Evolutionary conservation across 2,329 filamentous ascomycete species (phyloP).

Genomic region (Penicillium fuscoglaucum): DNA sequence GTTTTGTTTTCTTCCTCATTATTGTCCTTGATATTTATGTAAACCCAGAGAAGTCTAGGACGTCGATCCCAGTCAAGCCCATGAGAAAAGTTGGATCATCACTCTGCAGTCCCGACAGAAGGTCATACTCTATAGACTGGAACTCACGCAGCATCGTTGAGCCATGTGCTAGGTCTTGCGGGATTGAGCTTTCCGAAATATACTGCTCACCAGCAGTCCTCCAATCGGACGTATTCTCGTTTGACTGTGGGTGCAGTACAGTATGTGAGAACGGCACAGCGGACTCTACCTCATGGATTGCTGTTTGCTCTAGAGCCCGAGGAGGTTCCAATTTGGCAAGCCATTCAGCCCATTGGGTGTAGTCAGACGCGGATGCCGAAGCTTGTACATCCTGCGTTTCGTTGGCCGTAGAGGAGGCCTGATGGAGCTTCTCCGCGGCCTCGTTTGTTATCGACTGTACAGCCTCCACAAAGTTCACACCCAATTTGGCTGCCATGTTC

Average conservation of each 20-base stretch:
- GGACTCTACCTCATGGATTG: neutral
- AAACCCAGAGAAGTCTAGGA: constrained; percentile 24
- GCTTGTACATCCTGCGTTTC: neutral
- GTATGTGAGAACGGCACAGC: neutral
- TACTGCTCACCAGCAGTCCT: neutral
- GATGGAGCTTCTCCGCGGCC: constrained; percentile 17
- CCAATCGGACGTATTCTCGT: neutral
- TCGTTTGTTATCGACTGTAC: constrained; percentile 31
- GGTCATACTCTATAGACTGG: neutral
- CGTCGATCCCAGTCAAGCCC: constrained; percentile 31
- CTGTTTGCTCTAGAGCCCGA: neutral
- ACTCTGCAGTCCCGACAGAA: constrained; percentile 17
- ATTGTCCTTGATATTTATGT: neutral
- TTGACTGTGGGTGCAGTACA: neutral
- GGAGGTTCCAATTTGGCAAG: constrained; percentile 5
- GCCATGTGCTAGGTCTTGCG: neutral
- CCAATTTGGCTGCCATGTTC: constrained; percentile 32
- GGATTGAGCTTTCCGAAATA: neutral
- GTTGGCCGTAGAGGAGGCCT: neutral
- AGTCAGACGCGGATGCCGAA: constrained; percentile 3
- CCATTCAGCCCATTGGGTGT: constrained; percentile 14
- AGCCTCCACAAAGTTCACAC: constrained; percentile 31
- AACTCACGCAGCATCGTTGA: neutral
- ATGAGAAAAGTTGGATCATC: constrained; percentile 31
- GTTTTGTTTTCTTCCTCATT: no score